These are phyloP conservation scores for Metschnikowia drakensbergensis DNA, from an alignment of 805 yeast genomes.

Conservation along the genomic window DNA sequence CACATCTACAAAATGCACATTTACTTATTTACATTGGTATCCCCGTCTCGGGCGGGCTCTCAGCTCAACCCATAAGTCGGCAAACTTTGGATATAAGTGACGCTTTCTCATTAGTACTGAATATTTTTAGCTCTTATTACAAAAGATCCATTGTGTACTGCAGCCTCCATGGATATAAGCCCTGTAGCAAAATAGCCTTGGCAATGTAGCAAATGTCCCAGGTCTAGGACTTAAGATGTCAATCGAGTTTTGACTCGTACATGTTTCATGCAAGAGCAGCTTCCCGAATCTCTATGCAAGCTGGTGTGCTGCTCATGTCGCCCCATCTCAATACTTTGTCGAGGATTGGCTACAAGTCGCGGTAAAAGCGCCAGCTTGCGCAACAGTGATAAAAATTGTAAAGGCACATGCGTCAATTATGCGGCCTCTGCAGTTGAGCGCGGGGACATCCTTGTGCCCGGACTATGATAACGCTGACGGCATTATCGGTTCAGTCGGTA, in stretches of 20 bases:
- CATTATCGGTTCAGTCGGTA: no score
- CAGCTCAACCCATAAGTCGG: background rate
- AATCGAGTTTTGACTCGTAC: background rate
- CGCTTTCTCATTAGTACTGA: no score
- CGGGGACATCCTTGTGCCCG: background rate
- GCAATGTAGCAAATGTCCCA: background rate
- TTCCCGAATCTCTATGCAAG: background rate
- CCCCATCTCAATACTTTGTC: background rate
- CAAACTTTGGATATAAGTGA: no score
- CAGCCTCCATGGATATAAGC: background rate
- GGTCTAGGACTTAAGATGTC: background rate
- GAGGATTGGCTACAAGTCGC: background rate
- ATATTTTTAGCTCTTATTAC: no score
- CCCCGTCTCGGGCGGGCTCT: background rate
- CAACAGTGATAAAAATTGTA: background rate
- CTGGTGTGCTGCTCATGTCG: background rate
- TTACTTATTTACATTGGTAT: background rate
- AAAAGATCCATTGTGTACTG: no score
- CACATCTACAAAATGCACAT: background rate
- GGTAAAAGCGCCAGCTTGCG: background rate
- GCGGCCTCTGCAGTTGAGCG: background rate
- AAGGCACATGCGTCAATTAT: background rate
- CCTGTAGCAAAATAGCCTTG: background rate
- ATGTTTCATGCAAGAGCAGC: background rate
- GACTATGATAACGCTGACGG: no score